These are phyloP conservation scores for Paraglomus brasilianum DNA, from an alignment of 192 early-diverging fungal species.

Conservation along the genomic window DNA sequence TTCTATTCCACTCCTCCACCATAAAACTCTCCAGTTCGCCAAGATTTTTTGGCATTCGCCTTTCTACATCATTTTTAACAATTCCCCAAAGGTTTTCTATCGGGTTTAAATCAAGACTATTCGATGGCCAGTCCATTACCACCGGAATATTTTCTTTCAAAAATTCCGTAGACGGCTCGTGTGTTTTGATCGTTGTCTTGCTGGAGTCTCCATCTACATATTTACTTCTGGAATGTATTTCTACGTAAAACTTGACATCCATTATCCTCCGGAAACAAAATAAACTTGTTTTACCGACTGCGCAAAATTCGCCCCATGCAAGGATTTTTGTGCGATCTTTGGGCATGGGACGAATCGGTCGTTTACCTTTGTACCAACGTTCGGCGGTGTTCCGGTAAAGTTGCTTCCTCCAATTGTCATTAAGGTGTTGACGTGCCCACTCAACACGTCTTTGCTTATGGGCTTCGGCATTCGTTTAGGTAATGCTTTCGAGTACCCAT, in stretches of 20 bases:
- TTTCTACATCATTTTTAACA: conserved; percentile 4
- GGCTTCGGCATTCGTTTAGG: background rate
- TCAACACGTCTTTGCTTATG: conserved; percentile 3
- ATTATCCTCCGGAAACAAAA: conserved; percentile 16
- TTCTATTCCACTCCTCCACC: background rate
- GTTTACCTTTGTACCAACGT: background rate
- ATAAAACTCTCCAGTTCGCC: conserved; percentile 14
- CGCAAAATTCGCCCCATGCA: conserved; percentile 16
- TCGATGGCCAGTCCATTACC: conserved; percentile 10
- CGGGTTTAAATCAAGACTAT: too few species aligned
- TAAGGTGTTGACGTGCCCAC: conserved; percentile 14
- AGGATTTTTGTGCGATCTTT: conserved; percentile 18
- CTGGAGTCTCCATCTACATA: background rate
- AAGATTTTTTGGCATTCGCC: conserved; percentile 19
- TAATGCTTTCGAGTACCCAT: background rate
- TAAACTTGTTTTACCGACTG: conserved; percentile 2
- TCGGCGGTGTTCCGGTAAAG: conserved; percentile 3
- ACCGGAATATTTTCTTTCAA: conserved; percentile 1
- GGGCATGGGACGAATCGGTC: too few species aligned
- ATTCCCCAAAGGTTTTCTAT: too few species aligned
- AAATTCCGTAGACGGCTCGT: conserved; percentile 1
- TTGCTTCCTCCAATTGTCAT: background rate
- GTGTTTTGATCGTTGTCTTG: conserved; percentile 23
- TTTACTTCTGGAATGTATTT: conserved; percentile 19
- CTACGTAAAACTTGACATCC: conserved; percentile 17